Conservation (phyloP, 176 grass and related monocot species). For the Tillandsia leiboldiana region DNA sequence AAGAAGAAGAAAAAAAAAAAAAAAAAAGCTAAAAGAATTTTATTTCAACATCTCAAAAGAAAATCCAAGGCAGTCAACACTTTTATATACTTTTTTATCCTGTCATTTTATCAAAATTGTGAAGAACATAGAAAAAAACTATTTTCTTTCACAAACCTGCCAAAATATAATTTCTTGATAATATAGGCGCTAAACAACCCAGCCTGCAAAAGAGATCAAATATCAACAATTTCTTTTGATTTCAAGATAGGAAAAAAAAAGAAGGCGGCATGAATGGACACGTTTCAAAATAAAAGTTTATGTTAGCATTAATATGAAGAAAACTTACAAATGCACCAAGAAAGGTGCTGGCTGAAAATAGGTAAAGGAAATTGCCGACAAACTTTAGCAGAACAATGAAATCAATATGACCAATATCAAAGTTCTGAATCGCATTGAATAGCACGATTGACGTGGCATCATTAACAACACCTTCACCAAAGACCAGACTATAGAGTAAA, state of each 20-base stretch:
- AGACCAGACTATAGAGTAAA: conserved; percentile 87
- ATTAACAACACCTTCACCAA: conserved; percentile 97
- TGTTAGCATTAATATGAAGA: not conserved
- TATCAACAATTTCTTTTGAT: conserved; percentile 11
- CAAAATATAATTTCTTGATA: conserved; percentile 91
- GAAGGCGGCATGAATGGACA: not conserved
- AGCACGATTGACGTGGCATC: conserved; percentile 93
- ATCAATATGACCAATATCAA: conserved; percentile 45
- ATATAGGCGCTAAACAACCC: conserved; percentile 89
- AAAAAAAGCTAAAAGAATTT: not conserved
- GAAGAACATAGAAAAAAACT: not conserved
- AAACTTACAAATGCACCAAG: conserved; percentile 81
- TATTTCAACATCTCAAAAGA: not conserved
- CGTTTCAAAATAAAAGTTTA: not conserved
- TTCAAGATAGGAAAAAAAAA: conserved; percentile 1
- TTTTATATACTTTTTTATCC: conserved; percentile 2
- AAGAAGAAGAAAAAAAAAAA: not conserved
- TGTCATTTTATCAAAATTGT: not conserved
- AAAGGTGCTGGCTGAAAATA: conserved; percentile 62
- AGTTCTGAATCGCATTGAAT: conserved; percentile 83
- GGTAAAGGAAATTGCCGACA: conserved; percentile 56
- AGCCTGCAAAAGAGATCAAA: conserved; percentile 30
- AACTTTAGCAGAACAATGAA: conserved; percentile 37
- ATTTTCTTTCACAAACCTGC: conserved; percentile 43
- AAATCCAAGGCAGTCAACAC: not conserved